Evolutionary conservation across 2,329 filamentous ascomycete species (phyloP).

Genomic region (Aspergillus novofumigatus): DNA sequence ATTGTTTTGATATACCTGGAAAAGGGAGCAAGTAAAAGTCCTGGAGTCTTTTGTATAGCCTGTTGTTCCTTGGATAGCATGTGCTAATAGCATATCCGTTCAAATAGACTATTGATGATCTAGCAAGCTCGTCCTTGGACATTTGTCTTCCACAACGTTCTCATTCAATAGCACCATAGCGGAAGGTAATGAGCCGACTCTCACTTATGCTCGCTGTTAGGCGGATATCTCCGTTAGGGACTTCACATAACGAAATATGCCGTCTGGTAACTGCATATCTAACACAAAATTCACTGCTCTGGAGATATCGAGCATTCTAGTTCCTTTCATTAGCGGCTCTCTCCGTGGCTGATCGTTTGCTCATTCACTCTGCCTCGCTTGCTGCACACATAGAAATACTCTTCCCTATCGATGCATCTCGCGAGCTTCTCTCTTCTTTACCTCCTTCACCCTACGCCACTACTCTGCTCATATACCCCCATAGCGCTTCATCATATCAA

Average conservation of each 20-base stretch:
- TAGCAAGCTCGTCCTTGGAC: neutral
- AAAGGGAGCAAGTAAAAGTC: constrained; percentile 19
- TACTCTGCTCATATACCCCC: neutral
- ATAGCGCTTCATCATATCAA: neutral
- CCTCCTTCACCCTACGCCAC: neutral
- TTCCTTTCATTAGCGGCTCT: neutral
- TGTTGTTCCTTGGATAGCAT: neutral
- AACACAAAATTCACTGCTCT: neutral
- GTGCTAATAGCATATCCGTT: constrained; percentile 1
- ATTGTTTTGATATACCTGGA: constrained; percentile 22
- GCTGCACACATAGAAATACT: neutral
- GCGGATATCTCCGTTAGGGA: neutral
- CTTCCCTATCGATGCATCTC: neutral
- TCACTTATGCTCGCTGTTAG: neutral
- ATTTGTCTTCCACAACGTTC: neutral
- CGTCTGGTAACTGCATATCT: neutral
- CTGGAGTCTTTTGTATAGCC: constrained; percentile 9
- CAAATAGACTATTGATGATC: constrained; percentile 2
- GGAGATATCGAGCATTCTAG: neutral
- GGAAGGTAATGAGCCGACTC: neutral
- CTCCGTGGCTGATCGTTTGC: neutral
- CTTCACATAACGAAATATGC: neutral
- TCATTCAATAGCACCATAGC: neutral
- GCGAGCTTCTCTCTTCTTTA: neutral
- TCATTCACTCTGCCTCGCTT: neutral